Percentiles rank a stretch among this genome's conserved stretches.
Evolutionary conservation across 106 monocot species (phyloP).

Genomic region (Dioscorea dumetorum): DNA sequence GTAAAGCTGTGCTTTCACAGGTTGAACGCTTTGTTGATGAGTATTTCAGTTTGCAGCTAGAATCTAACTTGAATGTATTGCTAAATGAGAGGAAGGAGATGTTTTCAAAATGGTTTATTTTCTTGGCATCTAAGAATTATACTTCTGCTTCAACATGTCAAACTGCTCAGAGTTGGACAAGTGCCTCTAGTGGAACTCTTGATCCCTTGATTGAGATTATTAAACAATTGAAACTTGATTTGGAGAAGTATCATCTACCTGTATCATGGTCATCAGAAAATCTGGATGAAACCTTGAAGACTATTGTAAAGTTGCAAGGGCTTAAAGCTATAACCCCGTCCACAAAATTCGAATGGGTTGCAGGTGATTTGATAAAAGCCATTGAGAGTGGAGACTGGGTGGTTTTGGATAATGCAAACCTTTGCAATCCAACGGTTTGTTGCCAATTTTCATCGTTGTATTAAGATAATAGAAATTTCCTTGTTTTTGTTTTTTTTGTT

Average conservation of each 20-base stretch:
- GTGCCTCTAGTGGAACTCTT: conserved; percentile 26
- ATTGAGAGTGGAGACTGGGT: conserved; percentile 92
- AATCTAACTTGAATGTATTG: conserved; percentile 37
- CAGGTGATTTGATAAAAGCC: conserved; percentile 71
- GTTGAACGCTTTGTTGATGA: conserved; percentile 73
- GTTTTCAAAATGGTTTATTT: conserved; percentile 61
- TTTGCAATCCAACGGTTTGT: conserved; percentile 92
- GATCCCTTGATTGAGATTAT: conserved; percentile 56
- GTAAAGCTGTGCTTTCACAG: conserved; percentile 30
- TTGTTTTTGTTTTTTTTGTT: neutral
- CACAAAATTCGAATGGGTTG: conserved; percentile 85
- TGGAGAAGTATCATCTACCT: conserved; percentile 44
- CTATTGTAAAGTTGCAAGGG: conserved; percentile 34
- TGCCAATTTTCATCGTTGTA: neutral
- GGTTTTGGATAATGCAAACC: conserved; percentile 92
- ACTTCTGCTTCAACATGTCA: conserved; percentile 15
- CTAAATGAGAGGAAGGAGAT: conserved; percentile 48
- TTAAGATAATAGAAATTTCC: neutral
- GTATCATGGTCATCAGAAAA: conserved; percentile 51
- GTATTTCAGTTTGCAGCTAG: conserved; percentile 50
- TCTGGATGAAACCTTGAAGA: conserved; percentile 38
- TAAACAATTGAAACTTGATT: conserved; percentile 50
- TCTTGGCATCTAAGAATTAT: conserved; percentile 26
- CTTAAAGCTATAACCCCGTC: conserved; percentile 26
- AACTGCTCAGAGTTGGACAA: conserved; percentile 15